Evolutionary conservation across 1,284 basidiomycete genomes (phyloP).

Genomic region (Puccinia hordei): DNA sequence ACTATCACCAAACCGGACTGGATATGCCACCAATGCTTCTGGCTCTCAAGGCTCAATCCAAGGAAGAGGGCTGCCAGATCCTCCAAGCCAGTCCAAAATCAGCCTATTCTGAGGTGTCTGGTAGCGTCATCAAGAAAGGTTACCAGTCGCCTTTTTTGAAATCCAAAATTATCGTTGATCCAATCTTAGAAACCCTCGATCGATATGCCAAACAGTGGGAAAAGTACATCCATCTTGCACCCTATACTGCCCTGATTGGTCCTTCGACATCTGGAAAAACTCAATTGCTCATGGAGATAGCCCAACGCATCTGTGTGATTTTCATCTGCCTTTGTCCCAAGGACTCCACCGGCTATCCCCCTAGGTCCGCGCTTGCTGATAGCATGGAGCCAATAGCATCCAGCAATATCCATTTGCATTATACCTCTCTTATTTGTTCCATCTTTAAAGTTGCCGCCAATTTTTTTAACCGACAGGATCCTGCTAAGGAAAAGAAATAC

Average conservation of each 20-base stretch:
- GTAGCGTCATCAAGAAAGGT: conserved; percentile 2
- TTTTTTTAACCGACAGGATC: conserved; percentile 5
- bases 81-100: background rate
- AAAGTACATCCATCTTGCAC: background rate
- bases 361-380: conserved; percentile 4
- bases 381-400: background rate
- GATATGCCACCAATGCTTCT: background rate
- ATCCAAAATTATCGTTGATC: background rate
- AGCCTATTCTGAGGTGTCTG: background rate
- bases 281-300: background rate
- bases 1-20: background rate
- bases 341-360: background rate
- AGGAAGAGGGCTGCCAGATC: background rate
- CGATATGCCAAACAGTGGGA: background rate
- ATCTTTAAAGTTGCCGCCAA: background rate
- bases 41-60: background rate
- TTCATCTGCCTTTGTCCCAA: conserved; percentile 1
- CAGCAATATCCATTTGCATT: background rate
- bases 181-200: background rate
- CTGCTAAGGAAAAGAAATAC: background rate
- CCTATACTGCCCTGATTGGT: conserved; percentile 5
- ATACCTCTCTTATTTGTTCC: background rate
- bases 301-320: conserved; percentile 20
- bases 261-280: conserved; percentile 25
- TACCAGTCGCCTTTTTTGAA: conserved; percentile 14